phyloP scores from a whole-genome alignment of 1,284 basidiomycete genomes.

The Phylloporus sp. region DNA sequence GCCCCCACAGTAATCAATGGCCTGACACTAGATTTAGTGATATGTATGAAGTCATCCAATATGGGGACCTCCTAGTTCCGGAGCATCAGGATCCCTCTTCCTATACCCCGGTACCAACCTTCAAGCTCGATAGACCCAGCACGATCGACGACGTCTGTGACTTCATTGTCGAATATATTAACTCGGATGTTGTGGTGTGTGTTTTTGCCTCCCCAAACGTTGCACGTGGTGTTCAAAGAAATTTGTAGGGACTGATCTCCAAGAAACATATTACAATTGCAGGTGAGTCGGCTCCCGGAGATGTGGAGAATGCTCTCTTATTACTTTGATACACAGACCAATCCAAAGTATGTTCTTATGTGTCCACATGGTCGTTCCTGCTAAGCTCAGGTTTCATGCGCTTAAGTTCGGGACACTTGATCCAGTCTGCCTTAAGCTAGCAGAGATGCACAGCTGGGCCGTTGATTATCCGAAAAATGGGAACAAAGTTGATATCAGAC shows the following conservation, averaged over 20 bases:
- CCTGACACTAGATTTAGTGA: slow-evolving; percentile 49
- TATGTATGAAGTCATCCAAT: slow-evolving; percentile 58
- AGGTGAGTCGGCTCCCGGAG: slow-evolving; percentile 43
- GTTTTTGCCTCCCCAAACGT: slow-evolving; percentile 4
- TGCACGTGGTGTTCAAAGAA: neutral
- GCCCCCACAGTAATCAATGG: neutral
- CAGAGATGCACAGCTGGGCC: slow-evolving; percentile 58
- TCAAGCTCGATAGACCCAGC: slow-evolving; percentile 60
- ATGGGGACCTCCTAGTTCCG: slow-evolving; percentile 61
- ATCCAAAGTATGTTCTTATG: slow-evolving; percentile 56
- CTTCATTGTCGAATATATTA: slow-evolving; percentile 85
- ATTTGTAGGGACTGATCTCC: slow-evolving; percentile 67
- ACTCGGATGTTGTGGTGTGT: slow-evolving; percentile 75
- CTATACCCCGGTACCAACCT: slow-evolving; percentile 54
- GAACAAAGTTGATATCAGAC: slow-evolving; percentile 58
- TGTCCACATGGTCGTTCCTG: neutral
- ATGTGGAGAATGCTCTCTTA: slow-evolving; percentile 3
- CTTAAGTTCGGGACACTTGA: slow-evolving; percentile 72
- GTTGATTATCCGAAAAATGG: slow-evolving; percentile 12
- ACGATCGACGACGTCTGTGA: slow-evolving; percentile 80
- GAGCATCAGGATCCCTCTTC: slow-evolving; percentile 57
- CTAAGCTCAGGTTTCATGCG: slow-evolving; percentile 9
- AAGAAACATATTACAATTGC: slow-evolving; percentile 77
- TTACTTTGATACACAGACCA: slow-evolving; percentile 57
- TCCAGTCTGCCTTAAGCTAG: slow-evolving; percentile 66